Conservation (phyloP, 805 yeast genomes). For the Ogataea nitratoaversa region DNA sequence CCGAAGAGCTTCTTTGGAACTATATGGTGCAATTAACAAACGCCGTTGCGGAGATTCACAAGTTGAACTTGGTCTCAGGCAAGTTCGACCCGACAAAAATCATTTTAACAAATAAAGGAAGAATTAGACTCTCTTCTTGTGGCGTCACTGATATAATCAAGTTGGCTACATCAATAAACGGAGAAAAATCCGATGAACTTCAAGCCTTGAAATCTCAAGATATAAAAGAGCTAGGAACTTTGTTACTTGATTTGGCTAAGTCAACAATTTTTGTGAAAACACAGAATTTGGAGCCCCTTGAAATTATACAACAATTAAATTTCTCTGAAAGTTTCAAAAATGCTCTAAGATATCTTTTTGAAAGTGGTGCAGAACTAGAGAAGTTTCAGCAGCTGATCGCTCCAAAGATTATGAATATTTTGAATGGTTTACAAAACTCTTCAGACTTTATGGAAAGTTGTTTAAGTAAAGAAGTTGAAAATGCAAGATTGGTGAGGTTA, state of each 20-base stretch:
- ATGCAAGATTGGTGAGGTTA: constrained; percentile 79
- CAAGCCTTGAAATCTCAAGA: constrained; percentile 40
- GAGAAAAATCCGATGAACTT: constrained; percentile 19
- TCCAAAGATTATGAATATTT: constrained; percentile 40
- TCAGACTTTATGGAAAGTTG: constrained; percentile 59
- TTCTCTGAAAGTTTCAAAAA: constrained; percentile 43
- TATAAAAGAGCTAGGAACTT: constrained; percentile 50
- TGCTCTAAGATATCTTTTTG: constrained; percentile 37
- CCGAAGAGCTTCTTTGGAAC: constrained; percentile 68
- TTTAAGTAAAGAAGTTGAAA: constrained; percentile 74
- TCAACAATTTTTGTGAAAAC: constrained; percentile 25
- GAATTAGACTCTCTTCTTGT: constrained; percentile 67
- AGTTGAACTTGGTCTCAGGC: constrained; percentile 58
- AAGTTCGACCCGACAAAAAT: constrained; percentile 63
- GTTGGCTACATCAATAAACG: constrained; percentile 28
- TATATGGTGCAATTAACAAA: constrained; percentile 70
- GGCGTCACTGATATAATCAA: constrained; percentile 68
- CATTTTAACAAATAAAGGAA: constrained; percentile 64
- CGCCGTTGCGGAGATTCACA: constrained; percentile 67
- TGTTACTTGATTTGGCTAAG: constrained; percentile 53
- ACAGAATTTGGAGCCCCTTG: constrained; percentile 14
- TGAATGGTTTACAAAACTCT: constrained; percentile 48
- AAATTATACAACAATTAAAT: constrained; percentile 27
- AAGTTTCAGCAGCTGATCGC: constrained; percentile 39
- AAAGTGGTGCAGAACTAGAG: constrained; percentile 22